A percentile compares a stretch with the other conserved stretches of the same genome.
phyloP scores from a whole-genome alignment of 2,329 filamentous ascomycete species.

The Botrytis fragariae region DNA sequence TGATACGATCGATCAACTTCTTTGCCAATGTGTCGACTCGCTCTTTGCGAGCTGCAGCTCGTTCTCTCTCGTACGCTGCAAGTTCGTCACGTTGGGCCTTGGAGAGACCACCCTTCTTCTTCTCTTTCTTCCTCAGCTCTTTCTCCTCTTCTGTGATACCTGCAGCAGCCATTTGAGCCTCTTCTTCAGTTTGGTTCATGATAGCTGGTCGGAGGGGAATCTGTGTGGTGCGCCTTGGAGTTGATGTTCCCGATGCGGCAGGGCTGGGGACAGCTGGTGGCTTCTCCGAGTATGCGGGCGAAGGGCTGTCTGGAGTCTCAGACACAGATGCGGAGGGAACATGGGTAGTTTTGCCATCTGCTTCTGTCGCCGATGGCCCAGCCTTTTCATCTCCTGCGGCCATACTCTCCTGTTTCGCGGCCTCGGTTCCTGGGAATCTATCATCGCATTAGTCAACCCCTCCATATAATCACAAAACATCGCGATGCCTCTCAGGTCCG shows the following conservation, averaged over 20 bases:
- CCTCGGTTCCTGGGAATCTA: slow-evolving; percentile 53
- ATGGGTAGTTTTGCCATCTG: slow-evolving; percentile 19
- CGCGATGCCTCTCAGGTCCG: not conserved
- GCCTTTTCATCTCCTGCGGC: slow-evolving; percentile 38
- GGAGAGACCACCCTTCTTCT: slow-evolving; percentile 81
- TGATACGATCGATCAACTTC: slow-evolving; percentile 87
- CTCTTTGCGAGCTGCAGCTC: slow-evolving; percentile 79
- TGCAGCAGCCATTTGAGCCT: slow-evolving; percentile 61
- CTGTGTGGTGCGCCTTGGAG: slow-evolving; percentile 40
- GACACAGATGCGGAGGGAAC: slow-evolving; percentile 28
- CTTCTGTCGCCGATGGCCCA: slow-evolving; percentile 26
- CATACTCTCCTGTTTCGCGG: slow-evolving; percentile 55
- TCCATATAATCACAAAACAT: slow-evolving; percentile 38
- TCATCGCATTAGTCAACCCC: slow-evolving; percentile 43
- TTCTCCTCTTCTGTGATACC: slow-evolving; percentile 71
- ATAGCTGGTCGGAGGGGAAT: slow-evolving; percentile 81
- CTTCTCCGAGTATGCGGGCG: slow-evolving; percentile 19
- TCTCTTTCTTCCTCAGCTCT: slow-evolving; percentile 74
- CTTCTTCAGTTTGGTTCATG: slow-evolving; percentile 83
- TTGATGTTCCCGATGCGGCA: slow-evolving; percentile 43
- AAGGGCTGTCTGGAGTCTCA: slow-evolving; percentile 26
- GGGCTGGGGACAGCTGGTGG: slow-evolving; percentile 28
- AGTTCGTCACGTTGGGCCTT: slow-evolving; percentile 95
- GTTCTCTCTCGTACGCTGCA: slow-evolving; percentile 82
- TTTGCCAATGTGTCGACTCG: slow-evolving; percentile 79